Evolutionary conservation across 768 basidiomycete genomes (phyloP), one percentile per base, ranked within the genome.

Genomic region (Suillus ampliporus): DNA sequence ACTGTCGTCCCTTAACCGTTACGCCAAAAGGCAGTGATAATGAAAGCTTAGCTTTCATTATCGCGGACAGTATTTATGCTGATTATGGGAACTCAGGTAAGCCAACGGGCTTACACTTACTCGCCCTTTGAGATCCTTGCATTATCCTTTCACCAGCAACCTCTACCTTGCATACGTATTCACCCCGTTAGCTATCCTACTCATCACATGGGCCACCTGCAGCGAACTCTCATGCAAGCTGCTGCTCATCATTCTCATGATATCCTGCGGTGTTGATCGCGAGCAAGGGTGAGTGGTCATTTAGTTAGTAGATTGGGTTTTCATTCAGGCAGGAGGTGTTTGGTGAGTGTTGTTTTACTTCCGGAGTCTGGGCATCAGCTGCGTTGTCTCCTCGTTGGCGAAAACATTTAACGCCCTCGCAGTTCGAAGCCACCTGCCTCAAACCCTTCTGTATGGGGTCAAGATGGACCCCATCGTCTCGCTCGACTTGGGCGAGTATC

Each of bases 381-480:
- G 67, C n/a, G n/a, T n/a, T n/a, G n/a, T n/a, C n/a, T n/a, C 61
- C 37, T 57, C 21, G 43, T 21, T 38, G 56, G 51, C n/a, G 57
- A 31, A 31, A 3, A 31, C 6, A 31, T 31, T 31, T 31, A 6
- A 21, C 28, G n/a, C 8, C 4, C 23, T 46, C 40, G 14, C 71
- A 91, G 88, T 98, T 98, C 72, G 97, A 99, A 77, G 91, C 94
- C 1, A 91, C 92, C 21, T 91, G 97, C 44, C 85, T 99, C 92
- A 99, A 74, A 86, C 97, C 60, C 87, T 99, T 44, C 82, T 99
- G 0, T 94, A 97, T 72, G 95, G 95, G 43, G 80, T 97, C 71
- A 97, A 97, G 79, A 98, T 99, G 96, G 95, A 97, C 72, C 97
- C 97, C 0, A 85, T 98, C 7, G 92, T 95, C 26, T 97, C 95